These are phyloP conservation scores for Termitomyces sp. DNA, from an alignment of 768 basidiomycete genomes.

Conservation along the genomic window DNA sequence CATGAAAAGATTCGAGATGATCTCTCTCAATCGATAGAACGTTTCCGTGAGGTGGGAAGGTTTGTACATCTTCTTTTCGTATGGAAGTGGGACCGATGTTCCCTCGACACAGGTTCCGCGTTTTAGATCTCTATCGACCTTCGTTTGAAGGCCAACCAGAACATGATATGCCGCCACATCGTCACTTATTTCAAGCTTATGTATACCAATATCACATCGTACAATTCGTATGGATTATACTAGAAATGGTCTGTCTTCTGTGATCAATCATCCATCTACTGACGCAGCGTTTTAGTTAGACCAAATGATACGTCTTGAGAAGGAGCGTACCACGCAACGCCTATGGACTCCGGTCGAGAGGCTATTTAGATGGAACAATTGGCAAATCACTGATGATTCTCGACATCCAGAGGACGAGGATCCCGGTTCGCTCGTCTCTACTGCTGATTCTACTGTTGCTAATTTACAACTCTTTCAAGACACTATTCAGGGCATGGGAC, in stretches of 20 bases:
- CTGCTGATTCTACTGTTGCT: not conserved
- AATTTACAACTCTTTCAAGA: slow-evolving; percentile 20
- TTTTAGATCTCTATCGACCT: slow-evolving; percentile 59
- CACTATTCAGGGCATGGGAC: slow-evolving; percentile 51
- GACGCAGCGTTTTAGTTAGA: slow-evolving; percentile 43
- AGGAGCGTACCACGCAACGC: slow-evolving; percentile 28
- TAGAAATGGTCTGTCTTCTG: slow-evolving; percentile 34
- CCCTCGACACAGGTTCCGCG: slow-evolving; percentile 27
- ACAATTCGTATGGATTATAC: slow-evolving; percentile 29
- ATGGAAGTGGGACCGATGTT: not conserved
- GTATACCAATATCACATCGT: slow-evolving; percentile 61
- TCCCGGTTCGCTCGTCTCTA: slow-evolving; percentile 40
- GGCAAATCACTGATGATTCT: slow-evolving; percentile 38
- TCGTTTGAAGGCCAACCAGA: slow-evolving; percentile 34
- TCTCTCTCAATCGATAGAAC: slow-evolving; percentile 32
- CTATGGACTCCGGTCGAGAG: slow-evolving; percentile 56
- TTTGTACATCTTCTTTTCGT: slow-evolving; percentile 17
- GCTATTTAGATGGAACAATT: slow-evolving; percentile 38
- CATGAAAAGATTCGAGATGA: slow-evolving; percentile 31
- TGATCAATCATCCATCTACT: not conserved
- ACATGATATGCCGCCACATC: slow-evolving; percentile 53
- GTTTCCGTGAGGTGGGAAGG: slow-evolving; percentile 50
- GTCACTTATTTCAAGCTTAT: slow-evolving; percentile 69
- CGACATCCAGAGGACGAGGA: slow-evolving; percentile 63
- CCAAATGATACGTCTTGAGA: slow-evolving; percentile 53